A percentile compares a stretch with the other conserved stretches of the same genome.
Conservation (phyloP, 169 alveolate genomes). For the Amoebophrya sp. region DNA sequence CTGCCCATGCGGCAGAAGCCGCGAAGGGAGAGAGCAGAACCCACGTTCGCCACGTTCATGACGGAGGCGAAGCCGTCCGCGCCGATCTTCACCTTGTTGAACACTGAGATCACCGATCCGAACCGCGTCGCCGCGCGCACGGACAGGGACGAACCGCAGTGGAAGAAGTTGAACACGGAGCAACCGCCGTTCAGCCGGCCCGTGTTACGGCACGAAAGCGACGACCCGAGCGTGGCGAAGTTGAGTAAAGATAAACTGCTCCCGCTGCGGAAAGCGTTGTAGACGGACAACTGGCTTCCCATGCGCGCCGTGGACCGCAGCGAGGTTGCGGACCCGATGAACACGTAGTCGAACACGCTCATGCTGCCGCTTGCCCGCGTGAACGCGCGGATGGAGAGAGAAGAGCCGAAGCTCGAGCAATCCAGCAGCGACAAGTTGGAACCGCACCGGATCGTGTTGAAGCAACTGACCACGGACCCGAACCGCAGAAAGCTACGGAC, state of each 20-base stretch:
- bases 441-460: background rate
- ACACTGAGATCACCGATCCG: background rate
- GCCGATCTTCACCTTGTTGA: constrained; percentile 4
- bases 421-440: background rate
- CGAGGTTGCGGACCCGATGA: background rate
- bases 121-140: background rate
- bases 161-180: background rate
- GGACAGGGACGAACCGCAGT: background rate
- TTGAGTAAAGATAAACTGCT: background rate
- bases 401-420: background rate
- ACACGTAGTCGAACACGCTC: constrained; percentile 25
- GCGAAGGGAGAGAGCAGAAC: constrained; percentile 15
- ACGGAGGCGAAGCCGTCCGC: background rate
- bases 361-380: background rate
- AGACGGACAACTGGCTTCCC: constrained; percentile 16
- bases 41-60: constrained; percentile 25
- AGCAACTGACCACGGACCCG: background rate
- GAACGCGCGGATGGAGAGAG: constrained; percentile 30
- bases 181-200: background rate
- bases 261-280: background rate
- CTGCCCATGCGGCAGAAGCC: background rate
- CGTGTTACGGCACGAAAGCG: background rate
- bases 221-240: constrained; percentile 20
- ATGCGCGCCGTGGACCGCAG: background rate
- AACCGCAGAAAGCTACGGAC: background rate